These are phyloP conservation scores for Heliosperma pusillum DNA, from an alignment of 148 eudicot genomes.

Conservation along the genomic window DNA sequence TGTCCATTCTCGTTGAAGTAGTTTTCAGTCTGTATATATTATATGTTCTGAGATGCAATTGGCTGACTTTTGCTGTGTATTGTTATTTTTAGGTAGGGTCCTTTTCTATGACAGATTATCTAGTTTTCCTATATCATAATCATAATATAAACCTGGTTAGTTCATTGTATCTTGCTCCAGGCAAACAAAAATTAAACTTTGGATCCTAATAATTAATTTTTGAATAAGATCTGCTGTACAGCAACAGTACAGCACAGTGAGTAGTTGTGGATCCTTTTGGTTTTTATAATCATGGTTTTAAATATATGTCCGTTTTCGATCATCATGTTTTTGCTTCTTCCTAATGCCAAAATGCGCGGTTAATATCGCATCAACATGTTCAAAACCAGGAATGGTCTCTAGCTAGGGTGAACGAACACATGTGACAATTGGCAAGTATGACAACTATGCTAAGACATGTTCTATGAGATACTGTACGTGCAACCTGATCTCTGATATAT, in stretches of 20 bases:
- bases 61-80: constrained; percentile 34
- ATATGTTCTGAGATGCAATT: constrained; percentile 19
- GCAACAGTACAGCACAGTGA: constrained; percentile 10
- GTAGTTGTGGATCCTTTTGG: no score
- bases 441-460: constrained; percentile 1
- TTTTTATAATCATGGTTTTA: no score
- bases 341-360: no score
- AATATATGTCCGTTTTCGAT: no score
- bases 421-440: no score
- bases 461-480: not conserved
- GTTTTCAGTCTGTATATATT: not conserved
- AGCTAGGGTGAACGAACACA: not conserved
- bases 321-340: not conserved
- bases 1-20: constrained; percentile 20
- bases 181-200: no score
- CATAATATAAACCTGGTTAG: not conserved
- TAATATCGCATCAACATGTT: not conserved
- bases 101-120: constrained; percentile 19
- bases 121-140: not conserved
- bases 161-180: no score
- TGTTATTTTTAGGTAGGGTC: constrained; percentile 17
- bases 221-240: not conserved
- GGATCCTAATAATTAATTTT: not conserved
- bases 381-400: not conserved
- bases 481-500: no score